phyloP scores from a whole-genome alignment of 371 early-diverging fungal genomes.

The Lichtheimia ornata region DNA sequence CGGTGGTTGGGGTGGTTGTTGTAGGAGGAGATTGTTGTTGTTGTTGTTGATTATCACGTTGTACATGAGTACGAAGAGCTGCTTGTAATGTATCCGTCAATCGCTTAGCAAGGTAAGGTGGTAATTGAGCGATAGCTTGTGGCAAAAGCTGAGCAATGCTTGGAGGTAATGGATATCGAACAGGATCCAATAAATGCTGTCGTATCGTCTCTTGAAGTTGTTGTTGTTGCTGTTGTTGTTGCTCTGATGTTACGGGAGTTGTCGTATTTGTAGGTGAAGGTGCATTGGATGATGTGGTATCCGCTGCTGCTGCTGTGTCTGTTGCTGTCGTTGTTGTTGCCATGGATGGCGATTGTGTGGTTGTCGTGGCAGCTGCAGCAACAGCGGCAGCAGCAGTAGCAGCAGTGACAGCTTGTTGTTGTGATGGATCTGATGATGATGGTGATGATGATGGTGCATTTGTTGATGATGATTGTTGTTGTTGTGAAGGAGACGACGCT shows the following conservation, averaged over 20 bases:
- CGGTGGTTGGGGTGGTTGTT: not conserved
- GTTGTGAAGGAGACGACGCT: not conserved
- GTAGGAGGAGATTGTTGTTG: not conserved
- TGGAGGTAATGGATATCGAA: slow-evolving; percentile 40
- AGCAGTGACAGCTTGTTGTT: slow-evolving; percentile 1
- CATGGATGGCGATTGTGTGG: not conserved
- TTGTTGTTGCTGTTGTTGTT: slow-evolving; percentile 27
- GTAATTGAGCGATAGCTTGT: slow-evolving; percentile 45
- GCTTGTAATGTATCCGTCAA: slow-evolving; percentile 35
- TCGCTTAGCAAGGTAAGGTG: slow-evolving; percentile 41
- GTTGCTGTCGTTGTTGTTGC: not conserved
- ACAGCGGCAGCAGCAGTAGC: slow-evolving; percentile 3
- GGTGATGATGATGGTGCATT: not conserved
- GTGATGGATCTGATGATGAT: not conserved
- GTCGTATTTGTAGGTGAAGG: not conserved
- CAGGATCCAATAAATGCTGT: slow-evolving; percentile 44
- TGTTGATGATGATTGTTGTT: slow-evolving; percentile 2
- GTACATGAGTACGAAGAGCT: slow-evolving; percentile 22
- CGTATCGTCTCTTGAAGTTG: slow-evolving; percentile 45
- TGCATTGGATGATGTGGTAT: not conserved
- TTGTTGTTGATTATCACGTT: not conserved
- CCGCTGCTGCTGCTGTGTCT: not conserved
- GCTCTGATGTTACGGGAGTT: not conserved
- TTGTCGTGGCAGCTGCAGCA: not conserved
- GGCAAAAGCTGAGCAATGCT: slow-evolving; percentile 41